Base-by-base conservation (phyloP, 2,329 filamentous ascomycete genomes). In the Aspergillus sp. region DNA sequence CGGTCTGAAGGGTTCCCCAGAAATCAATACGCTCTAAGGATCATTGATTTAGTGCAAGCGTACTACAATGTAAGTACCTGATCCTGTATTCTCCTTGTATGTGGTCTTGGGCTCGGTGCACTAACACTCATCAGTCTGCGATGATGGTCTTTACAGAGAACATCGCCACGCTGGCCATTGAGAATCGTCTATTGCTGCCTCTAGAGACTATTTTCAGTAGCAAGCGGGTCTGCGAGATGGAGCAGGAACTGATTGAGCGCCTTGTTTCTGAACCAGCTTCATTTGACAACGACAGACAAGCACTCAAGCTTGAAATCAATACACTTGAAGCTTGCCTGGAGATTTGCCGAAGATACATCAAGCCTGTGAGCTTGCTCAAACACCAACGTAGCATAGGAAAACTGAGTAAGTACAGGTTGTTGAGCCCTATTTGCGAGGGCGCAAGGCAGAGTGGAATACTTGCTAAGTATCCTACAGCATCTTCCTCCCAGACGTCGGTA, bases 91-190 rank as follows among this genome's bases (percentile, higher is more conserved):
- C 34, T 11, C 1, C 15, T 38, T 13, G 15, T 13, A 5, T 38
- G 11, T 11, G 4, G 34, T 38, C 34, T 38, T 38, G 34, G 34
- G 11, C 9, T 38, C 19, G n/a, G 22, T 54, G 9, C 30, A 28
- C 28, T 38, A 15, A 13, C 34, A 38, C 34, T 38, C 34, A 13
- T 3, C 45, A 67, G 68, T 66, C 64, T 68, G 77, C 79, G 1
- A 71, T 80, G 3, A 68, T 77, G 13, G 80, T 77, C 0, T 83
- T 84, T 54, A 73, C 80, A 3, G 80, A 85, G 3, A 83, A 83
- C 23, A 71, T 84, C 11, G 74, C 80, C 22, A 82, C 77, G n/a
- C 72, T 84, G 1, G 82, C 77, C 0, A 72, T 83, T 0, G 83
- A 85, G 65, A 80, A 79, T 41, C 83, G 81, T 50, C 76, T 85